Percentiles rank a stretch among this genome's conserved stretches.
Conservation (phyloP, 1,284 basidiomycete genomes). For the Leccinum subfulvum region DNA sequence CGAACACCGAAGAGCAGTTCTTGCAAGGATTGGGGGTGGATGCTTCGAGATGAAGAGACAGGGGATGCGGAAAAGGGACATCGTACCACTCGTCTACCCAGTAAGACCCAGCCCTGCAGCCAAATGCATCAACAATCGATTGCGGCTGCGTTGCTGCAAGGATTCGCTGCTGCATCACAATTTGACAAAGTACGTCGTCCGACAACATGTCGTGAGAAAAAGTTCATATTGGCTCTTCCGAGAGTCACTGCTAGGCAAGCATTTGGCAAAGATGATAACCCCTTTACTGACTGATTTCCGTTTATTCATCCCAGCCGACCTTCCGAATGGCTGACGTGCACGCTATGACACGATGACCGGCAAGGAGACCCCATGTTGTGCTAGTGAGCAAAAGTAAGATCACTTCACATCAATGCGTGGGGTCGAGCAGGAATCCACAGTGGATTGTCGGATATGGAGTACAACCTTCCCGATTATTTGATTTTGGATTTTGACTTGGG, state of each 20-base stretch:
- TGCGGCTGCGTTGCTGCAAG: constrained; percentile 6
- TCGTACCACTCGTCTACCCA: constrained; percentile 2
- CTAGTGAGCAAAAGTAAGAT: background rate
- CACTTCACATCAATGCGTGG: background rate
- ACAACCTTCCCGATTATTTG: constrained; percentile 4
- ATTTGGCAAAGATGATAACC: background rate
- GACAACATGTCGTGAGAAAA: constrained; percentile 13
- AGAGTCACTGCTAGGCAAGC: background rate
- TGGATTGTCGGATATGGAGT: background rate
- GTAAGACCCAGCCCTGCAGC: no score
- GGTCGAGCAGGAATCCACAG: background rate
- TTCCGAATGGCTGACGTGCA: background rate
- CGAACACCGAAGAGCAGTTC: background rate
- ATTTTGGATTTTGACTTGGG: constrained; percentile 2
- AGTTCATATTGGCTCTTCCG: background rate
- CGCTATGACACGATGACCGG: background rate
- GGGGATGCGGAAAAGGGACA: background rate
- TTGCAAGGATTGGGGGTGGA: background rate
- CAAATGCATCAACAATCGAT: background rate
- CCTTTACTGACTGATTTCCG: background rate
- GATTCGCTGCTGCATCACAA: constrained; percentile 1
- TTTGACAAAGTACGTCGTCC: background rate
- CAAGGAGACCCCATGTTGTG: constrained; percentile 1
- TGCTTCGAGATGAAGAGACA: background rate
- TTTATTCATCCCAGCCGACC: background rate